Evolutionary conservation across 1,139 yeast genomes (phyloP).

Genomic region (Arxiozyma telluris): DNA sequence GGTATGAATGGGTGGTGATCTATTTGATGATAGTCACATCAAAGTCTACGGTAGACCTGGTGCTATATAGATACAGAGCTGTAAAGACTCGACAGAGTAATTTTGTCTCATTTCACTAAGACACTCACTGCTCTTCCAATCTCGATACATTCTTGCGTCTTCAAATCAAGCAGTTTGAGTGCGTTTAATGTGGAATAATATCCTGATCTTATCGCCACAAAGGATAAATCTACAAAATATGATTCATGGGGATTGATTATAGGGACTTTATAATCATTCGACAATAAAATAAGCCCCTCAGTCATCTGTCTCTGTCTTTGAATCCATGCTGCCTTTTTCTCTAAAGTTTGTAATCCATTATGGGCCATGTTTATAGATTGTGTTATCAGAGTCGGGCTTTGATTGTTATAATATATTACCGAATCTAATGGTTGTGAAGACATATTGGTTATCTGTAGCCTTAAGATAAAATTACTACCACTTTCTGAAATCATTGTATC

Average conservation of each 20-base stretch:
- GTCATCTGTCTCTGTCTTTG: conserved; percentile 18
- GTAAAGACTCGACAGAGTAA: neutral
- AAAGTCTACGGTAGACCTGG: neutral
- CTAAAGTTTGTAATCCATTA: neutral
- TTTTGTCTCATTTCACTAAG: conserved; percentile 9
- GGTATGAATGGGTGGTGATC: neutral
- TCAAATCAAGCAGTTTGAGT: conserved; percentile 26
- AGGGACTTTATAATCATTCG: conserved; percentile 30
- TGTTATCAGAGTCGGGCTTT: conserved; percentile 4
- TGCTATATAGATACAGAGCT: neutral
- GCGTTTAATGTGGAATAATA: conserved; percentile 27
- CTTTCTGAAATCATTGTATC: conserved; percentile 13
- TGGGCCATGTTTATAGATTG: neutral
- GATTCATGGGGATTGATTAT: conserved; percentile 25
- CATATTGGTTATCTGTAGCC: conserved; percentile 24
- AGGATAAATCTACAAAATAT: conserved; percentile 21
- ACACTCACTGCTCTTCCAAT: conserved; percentile 25
- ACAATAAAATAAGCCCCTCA: conserved; percentile 27
- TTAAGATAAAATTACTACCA: conserved; percentile 21
- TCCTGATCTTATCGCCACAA: conserved; percentile 27
- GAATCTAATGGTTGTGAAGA: conserved; percentile 17
- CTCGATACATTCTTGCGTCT: conserved; percentile 24
- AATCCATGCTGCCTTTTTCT: conserved; percentile 13
- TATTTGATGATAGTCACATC: neutral
- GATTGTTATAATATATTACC: conserved; percentile 24